Percentiles rank a stretch among this genome's conserved stretches.
Evolutionary conservation across 441 rosid species (phyloP).

Genomic region (Pelargonium cotyledonis): DNA sequence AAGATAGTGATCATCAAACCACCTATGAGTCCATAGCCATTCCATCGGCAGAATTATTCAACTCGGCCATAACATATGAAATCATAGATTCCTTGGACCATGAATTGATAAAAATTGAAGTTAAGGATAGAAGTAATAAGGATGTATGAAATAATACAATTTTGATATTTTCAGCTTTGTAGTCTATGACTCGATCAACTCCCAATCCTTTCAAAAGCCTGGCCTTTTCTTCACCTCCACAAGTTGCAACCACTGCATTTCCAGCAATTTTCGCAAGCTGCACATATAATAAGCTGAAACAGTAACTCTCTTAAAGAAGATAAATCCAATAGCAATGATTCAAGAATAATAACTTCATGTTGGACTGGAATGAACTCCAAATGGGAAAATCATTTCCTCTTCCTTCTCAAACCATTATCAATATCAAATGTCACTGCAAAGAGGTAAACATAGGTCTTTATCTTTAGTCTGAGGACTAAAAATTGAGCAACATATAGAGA

Average conservation of each 20-base stretch:
- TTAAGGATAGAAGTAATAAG: conserved; percentile 6
- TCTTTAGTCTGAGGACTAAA: background rate
- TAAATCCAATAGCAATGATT: background rate
- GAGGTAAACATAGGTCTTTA: background rate
- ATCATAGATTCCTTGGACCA: background rate
- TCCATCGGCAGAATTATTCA: background rate
- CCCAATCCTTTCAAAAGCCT: conserved; percentile 72
- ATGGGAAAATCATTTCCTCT: no score
- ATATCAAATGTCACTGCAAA: background rate
- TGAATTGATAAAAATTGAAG: background rate
- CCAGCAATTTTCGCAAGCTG: conserved; percentile 96
- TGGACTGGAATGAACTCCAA: background rate
- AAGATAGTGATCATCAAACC: background rate
- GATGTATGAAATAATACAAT: conserved; percentile 41
- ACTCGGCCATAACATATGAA: conserved; percentile 4
- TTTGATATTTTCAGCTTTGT: conserved; percentile 77
- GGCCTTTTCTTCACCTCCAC: conserved; percentile 88
- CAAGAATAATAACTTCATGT: background rate
- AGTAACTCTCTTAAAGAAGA: conserved; percentile 1
- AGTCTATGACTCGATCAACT: conserved; percentile 83
- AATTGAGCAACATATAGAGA: background rate
- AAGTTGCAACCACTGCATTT: conserved; percentile 81
- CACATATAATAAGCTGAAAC: conserved; percentile 21
- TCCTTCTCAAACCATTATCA: background rate
- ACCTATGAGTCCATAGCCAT: background rate